A percentile compares a stretch with the other conserved stretches of the same genome.
Conservation (phyloP, 495 filamentous ascomycete genomes). For the Neurospora pannonica region DNA sequence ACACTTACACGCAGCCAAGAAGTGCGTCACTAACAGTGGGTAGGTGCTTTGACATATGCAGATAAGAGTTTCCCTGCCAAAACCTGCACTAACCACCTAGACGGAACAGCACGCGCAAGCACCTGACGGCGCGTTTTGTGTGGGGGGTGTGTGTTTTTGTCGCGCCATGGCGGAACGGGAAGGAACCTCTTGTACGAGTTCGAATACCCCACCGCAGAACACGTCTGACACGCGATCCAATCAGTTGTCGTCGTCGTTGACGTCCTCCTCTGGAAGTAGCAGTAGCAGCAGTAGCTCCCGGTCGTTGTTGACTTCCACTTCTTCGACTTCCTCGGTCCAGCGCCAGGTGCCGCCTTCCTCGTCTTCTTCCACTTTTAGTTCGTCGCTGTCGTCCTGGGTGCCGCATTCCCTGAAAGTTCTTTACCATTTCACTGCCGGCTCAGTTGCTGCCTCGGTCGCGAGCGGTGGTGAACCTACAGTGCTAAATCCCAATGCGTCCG, state of each 20-base stretch:
- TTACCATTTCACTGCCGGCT: conserved; percentile 8
- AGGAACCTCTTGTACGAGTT: neutral
- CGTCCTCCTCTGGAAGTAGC: neutral
- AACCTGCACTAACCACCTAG: neutral
- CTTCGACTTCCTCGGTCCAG: neutral
- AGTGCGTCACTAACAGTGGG: neutral
- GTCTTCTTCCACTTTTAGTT: neutral
- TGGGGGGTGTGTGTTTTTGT: neutral
- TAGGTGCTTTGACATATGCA: neutral
- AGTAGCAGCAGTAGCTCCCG: neutral
- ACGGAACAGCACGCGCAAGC: neutral
- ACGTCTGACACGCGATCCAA: neutral
- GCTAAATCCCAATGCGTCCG: conserved; percentile 18
- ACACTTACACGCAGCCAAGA: neutral
- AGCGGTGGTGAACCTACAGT: conserved; percentile 9
- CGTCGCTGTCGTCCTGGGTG: neutral
- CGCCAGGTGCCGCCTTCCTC: neutral
- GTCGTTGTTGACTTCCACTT: neutral
- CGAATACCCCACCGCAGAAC: neutral
- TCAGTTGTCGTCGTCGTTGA: neutral
- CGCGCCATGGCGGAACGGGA: neutral
- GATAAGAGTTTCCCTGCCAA: neutral
- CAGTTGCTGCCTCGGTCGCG: neutral
- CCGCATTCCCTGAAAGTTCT: conserved; percentile 3
- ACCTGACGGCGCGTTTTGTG: conserved; percentile 19